A percentile compares a stretch with the other conserved stretches of the same genome.
Evolutionary conservation across 176 grass and related monocot species (phyloP).

Genomic region (Phyllostachys edulis): DNA sequence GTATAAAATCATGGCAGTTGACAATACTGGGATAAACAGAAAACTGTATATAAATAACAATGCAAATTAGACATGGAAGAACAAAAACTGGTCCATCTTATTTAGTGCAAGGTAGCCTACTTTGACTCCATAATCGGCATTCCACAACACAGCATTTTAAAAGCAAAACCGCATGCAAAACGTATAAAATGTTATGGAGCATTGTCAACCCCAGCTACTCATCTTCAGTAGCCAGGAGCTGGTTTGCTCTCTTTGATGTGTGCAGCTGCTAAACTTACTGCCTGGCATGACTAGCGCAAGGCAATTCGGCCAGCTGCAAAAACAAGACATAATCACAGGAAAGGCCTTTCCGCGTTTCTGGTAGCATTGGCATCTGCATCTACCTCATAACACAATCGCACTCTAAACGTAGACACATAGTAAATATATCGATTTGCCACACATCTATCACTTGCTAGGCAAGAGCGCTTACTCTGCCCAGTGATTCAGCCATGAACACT

Average conservation of each 20-base stretch:
- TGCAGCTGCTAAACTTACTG: slow-evolving; percentile 40
- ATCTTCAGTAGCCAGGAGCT: slow-evolving; percentile 21
- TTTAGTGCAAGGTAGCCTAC: background rate
- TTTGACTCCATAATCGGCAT: background rate
- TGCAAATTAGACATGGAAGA: background rate
- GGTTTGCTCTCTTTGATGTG: slow-evolving; percentile 11
- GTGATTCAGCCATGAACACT: background rate
- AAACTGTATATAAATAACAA: background rate
- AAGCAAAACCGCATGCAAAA: background rate
- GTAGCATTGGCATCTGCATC: background rate
- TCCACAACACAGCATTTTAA: background rate
- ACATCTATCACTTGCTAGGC: background rate
- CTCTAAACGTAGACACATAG: background rate
- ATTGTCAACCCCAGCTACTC: slow-evolving; percentile 17
- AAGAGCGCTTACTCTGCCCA: background rate
- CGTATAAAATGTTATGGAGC: background rate
- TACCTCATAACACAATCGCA: background rate
- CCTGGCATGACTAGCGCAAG: background rate
- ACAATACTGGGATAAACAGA: background rate
- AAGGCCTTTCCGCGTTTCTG: background rate
- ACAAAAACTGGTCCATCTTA: background rate
- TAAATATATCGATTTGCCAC: background rate
- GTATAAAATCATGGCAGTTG: background rate
- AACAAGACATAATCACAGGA: background rate
- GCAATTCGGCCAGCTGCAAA: slow-evolving; percentile 42